Evolutionary conservation across 768 basidiomycete species (phyloP).

Genomic region (Rhizopogon vinicolor): DNA sequence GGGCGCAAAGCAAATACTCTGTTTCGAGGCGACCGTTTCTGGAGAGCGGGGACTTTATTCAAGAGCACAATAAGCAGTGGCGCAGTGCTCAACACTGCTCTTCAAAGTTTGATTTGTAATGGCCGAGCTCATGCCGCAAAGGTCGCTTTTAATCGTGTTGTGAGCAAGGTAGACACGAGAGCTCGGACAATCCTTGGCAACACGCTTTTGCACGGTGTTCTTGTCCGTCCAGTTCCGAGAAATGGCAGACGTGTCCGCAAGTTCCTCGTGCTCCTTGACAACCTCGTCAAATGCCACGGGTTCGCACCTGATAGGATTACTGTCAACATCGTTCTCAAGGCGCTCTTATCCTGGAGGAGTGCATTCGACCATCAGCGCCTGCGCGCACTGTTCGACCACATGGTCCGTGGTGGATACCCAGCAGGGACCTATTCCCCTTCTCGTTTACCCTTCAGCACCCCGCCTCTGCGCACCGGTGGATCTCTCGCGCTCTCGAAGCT

Average conservation of each 20-base stretch:
- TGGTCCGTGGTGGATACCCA: constrained; percentile 59
- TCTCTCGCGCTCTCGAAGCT: constrained; percentile 33
- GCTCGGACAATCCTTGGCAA: constrained; percentile 49
- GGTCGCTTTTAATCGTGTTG: constrained; percentile 31
- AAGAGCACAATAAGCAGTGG: constrained; percentile 11
- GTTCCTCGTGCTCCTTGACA: constrained; percentile 33
- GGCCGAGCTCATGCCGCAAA: constrained; percentile 41
- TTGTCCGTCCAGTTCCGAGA: constrained; percentile 27
- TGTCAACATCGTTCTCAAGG: constrained; percentile 63
- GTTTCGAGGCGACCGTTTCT: not conserved
- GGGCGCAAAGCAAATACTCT: not conserved
- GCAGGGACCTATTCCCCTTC: constrained; percentile 23
- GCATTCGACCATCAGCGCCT: constrained; percentile 40
- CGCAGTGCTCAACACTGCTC: constrained; percentile 13
- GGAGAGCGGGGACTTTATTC: not conserved
- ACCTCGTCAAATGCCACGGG: constrained; percentile 37
- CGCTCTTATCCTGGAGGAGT: constrained; percentile 47
- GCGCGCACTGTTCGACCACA: constrained; percentile 58
- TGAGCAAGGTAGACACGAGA: constrained; percentile 22
- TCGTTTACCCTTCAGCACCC: constrained; percentile 44
- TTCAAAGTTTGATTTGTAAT: constrained; percentile 31
- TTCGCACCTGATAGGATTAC: constrained; percentile 68
- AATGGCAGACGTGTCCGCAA: constrained; percentile 44
- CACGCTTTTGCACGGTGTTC: constrained; percentile 44
- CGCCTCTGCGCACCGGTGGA: constrained; percentile 4